Conservation (phyloP, 495 filamentous ascomycete species). For the Alectoria sarmentosa region DNA sequence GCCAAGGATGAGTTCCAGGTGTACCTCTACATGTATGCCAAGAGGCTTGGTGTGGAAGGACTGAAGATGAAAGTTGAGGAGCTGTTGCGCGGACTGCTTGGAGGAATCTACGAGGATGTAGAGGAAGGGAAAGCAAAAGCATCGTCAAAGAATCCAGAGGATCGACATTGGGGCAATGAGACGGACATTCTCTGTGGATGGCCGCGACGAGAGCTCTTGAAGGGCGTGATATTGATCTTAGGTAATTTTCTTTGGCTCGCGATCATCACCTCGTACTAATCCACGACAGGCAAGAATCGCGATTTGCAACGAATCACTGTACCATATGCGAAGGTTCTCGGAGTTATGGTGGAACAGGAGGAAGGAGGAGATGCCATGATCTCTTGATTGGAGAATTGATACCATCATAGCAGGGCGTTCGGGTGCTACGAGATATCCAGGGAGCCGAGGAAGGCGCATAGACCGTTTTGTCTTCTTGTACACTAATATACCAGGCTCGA, state of each 20-base stretch:
- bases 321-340: conserved; percentile 76
- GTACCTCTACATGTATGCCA: conserved; percentile 93
- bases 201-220: conserved; percentile 76
- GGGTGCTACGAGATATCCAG: conserved; percentile 16
- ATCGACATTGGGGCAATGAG: conserved; percentile 46
- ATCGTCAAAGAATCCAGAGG: conserved; percentile 46
- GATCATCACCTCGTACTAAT: conserved; percentile 10
- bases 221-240: conserved; percentile 82
- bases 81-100: conserved; percentile 69
- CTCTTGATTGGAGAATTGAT: conserved; percentile 33
- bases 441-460: conserved; percentile 4
- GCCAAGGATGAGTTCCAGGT: conserved; percentile 85
- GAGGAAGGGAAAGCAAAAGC: conserved; percentile 33
- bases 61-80: conserved; percentile 85
- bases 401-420: conserved; percentile 16
- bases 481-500: conserved; percentile 8
- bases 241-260: conserved; percentile 51
- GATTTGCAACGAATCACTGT: conserved; percentile 86
- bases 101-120: conserved; percentile 55
- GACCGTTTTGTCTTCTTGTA: conserved; percentile 5
- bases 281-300: conserved; percentile 74
- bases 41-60: conserved; percentile 86
- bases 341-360: conserved; percentile 43
- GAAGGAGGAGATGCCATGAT: conserved; percentile 47
- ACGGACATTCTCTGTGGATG: conserved; percentile 69